phyloP scores from a whole-genome alignment of 2,329 filamentous ascomycete genomes.

The Aspergillus brasiliensis region DNA sequence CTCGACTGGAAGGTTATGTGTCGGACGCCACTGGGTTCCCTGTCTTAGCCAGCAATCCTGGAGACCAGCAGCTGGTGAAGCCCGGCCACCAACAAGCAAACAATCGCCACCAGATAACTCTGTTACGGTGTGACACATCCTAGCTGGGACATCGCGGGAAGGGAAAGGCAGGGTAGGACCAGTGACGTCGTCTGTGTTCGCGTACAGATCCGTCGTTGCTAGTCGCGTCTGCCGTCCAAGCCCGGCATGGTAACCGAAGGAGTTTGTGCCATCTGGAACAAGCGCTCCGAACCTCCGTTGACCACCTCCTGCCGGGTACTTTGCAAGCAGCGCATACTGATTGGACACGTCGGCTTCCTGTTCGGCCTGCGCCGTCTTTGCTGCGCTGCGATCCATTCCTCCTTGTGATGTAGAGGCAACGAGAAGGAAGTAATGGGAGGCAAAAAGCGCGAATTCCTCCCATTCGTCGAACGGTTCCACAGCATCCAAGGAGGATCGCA shows the following conservation, averaged over 20 bases:
- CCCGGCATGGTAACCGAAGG: slow-evolving; percentile 45
- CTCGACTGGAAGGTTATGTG: slow-evolving; percentile 67
- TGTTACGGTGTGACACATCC: slow-evolving; percentile 79
- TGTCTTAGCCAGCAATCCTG: slow-evolving; percentile 75
- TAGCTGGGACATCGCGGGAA: slow-evolving; percentile 35
- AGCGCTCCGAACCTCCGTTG: slow-evolving; percentile 64
- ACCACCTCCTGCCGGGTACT: slow-evolving; percentile 41
- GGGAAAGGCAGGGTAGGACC: slow-evolving; percentile 49
- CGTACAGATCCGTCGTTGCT: slow-evolving; percentile 50
- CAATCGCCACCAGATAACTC: slow-evolving; percentile 60
- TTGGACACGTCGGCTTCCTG: slow-evolving; percentile 10
- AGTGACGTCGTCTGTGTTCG: slow-evolving; percentile 51
- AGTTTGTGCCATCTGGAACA: slow-evolving; percentile 41
- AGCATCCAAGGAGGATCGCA: slow-evolving; percentile 65
- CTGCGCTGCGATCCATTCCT: not conserved
- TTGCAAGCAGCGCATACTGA: slow-evolving; percentile 23
- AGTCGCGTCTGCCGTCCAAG: slow-evolving; percentile 51
- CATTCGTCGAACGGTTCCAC: slow-evolving; percentile 91
- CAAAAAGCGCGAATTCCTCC: slow-evolving; percentile 89
- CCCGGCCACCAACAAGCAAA: slow-evolving; percentile 74
- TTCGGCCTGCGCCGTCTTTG: not conserved
- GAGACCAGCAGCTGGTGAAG: slow-evolving; percentile 70
- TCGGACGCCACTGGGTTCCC: slow-evolving; percentile 63
- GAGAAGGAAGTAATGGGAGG: slow-evolving; percentile 80
- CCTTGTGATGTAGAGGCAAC: slow-evolving; percentile 55